Evolutionary conservation across 1,284 basidiomycete species (phyloP).

Genomic region (Ustilago tritici): DNA sequence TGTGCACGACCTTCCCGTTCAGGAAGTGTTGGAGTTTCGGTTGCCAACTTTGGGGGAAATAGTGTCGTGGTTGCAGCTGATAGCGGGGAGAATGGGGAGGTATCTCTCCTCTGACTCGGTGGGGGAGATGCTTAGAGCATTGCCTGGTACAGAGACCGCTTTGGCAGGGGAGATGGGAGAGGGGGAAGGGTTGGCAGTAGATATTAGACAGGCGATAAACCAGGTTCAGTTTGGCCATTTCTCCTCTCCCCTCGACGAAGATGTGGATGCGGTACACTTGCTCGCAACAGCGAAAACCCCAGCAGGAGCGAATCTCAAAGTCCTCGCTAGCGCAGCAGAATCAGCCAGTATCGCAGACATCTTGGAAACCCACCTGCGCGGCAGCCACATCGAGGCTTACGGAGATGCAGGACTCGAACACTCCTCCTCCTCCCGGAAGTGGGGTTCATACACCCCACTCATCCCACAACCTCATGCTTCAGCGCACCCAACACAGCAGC

Average conservation of each 20-base stretch:
- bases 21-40: constrained; percentile 50
- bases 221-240: constrained; percentile 74
- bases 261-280: neutral
- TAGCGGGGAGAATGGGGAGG: constrained; percentile 15
- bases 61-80: constrained; percentile 57
- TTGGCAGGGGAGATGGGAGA: neutral
- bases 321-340: constrained; percentile 18
- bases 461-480: constrained; percentile 25
- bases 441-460: constrained; percentile 20
- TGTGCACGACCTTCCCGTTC: constrained; percentile 47
- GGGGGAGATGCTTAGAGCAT: neutral
- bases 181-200: constrained; percentile 66
- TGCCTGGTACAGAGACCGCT: constrained; percentile 6
- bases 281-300: neutral
- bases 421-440: constrained; percentile 12
- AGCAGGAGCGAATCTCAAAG: constrained; percentile 2
- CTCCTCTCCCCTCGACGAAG: neutral
- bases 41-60: constrained; percentile 50
- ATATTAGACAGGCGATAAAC: constrained; percentile 76
- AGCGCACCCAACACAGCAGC: constrained; percentile 24
- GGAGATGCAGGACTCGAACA: constrained; percentile 22
- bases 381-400: constrained; percentile 1
- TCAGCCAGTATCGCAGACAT: constrained; percentile 19
- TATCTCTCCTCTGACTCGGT: neutral
- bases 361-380: neutral